These are phyloP conservation scores for Exserohilum rostratum DNA, from an alignment of 2,329 filamentous ascomycete genomes.

Conservation along the genomic window DNA sequence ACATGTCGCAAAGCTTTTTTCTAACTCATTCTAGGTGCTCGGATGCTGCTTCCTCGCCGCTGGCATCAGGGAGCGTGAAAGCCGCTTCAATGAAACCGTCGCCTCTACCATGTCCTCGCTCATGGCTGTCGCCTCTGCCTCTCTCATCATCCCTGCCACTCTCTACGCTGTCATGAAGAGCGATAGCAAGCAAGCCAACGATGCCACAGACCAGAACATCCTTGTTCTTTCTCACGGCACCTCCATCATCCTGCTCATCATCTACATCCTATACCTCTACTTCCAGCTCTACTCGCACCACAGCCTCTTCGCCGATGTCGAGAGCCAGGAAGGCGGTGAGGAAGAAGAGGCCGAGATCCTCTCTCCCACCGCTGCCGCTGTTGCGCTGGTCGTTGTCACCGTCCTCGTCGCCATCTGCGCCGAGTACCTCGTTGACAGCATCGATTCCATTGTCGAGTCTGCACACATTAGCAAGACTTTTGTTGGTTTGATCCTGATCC, in stretches of 20 bases:
- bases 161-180: constrained; percentile 56
- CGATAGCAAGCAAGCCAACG: constrained; percentile 43
- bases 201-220: constrained; percentile 54
- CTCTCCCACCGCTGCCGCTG: constrained; percentile 52
- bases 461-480: constrained; percentile 62
- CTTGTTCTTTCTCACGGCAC: constrained; percentile 60
- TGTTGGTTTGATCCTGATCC: constrained; percentile 62
- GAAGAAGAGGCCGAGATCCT: constrained; percentile 51
- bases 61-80: constrained; percentile 53
- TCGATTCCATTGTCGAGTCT: constrained; percentile 60
- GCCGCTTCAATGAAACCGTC: constrained; percentile 72
- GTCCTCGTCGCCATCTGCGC: constrained; percentile 58
- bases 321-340: constrained; percentile 38
- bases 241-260: constrained; percentile 59
- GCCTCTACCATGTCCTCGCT: constrained; percentile 75
- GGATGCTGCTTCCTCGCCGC: constrained; percentile 61
- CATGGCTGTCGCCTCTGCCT: constrained; percentile 62
- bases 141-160: constrained; percentile 60
- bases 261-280: constrained; percentile 61
- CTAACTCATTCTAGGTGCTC: constrained; percentile 60
- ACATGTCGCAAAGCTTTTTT: constrained; percentile 13
- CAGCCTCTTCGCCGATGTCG: constrained; percentile 53
- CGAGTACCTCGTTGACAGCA: constrained; percentile 61
- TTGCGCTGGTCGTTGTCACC: constrained; percentile 57
- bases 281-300: constrained; percentile 61